Evolutionary conservation across 306 rosid genomes (phyloP).

Genomic region (Quercus ilex): DNA sequence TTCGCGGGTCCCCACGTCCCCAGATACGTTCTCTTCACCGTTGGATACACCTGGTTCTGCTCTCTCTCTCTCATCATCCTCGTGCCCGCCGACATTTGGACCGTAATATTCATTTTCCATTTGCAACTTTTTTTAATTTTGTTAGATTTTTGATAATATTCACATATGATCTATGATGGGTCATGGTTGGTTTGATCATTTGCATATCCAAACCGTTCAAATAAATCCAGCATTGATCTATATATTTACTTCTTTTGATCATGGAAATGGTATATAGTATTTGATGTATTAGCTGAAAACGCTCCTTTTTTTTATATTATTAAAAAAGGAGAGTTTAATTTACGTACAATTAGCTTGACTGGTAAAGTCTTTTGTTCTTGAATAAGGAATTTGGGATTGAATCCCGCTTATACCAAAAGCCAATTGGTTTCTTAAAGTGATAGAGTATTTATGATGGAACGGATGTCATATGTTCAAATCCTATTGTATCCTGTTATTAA

Average conservation of each 20-base stretch:
- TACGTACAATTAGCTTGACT: accelerated
- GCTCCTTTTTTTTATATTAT: not conserved
- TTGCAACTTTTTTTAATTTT: not conserved
- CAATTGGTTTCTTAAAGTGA: too few species aligned
- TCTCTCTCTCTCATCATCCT: conserved; percentile 93
- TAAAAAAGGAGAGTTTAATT: too few species aligned
- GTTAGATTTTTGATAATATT: too few species aligned
- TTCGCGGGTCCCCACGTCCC: conserved; percentile 89
- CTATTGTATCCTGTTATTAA: too few species aligned
- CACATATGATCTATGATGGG: too few species aligned
- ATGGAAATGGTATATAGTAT: not conserved
- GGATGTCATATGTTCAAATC: too few species aligned
- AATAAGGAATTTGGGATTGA: not conserved
- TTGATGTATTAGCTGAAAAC: not conserved
- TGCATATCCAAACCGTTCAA: too few species aligned
- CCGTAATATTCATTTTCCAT: conserved; percentile 35
- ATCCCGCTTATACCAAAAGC: too few species aligned
- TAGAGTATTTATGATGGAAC: too few species aligned
- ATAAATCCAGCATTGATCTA: not conserved
- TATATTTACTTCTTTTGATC: not conserved
- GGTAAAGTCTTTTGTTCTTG: not conserved
- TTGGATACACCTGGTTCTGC: conserved; percentile 92
- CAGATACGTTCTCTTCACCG: conserved; percentile 85
- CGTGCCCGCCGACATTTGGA: conserved; percentile 98
- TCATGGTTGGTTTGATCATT: too few species aligned